Conservation (phyloP, 495 filamentous ascomycete genomes). For the Immersiella caudata region DNA sequence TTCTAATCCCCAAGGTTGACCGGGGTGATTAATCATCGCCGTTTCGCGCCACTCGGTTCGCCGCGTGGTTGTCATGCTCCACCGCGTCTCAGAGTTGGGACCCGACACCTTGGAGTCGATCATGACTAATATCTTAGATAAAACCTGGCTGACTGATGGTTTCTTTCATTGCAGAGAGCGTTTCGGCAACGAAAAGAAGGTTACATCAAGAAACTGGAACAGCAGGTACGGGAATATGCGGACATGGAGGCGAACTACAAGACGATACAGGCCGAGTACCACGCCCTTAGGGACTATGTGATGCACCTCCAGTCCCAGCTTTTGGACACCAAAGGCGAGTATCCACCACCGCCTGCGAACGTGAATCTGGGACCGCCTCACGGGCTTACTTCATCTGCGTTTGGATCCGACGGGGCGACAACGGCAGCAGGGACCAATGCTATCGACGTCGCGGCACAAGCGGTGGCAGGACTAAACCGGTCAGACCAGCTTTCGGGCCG, state of each 20-base stretch:
- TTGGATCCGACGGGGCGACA: background rate
- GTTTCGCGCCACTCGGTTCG: background rate
- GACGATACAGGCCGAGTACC: constrained; percentile 80
- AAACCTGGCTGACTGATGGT: constrained; percentile 26
- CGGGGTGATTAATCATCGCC: background rate
- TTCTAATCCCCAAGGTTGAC: background rate
- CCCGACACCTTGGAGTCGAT: background rate
- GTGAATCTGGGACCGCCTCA: constrained; percentile 42
- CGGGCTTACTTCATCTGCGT: constrained; percentile 1
- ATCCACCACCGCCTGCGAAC: constrained; percentile 73
- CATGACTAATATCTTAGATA: constrained; percentile 32
- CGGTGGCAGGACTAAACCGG: constrained; percentile 38
- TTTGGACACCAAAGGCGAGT: constrained; percentile 78
- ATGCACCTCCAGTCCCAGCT: constrained; percentile 88
- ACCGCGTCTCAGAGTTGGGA: constrained; percentile 1
- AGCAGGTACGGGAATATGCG: constrained; percentile 78
- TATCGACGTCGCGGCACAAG: constrained; percentile 42
- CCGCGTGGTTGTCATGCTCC: constrained; percentile 2
- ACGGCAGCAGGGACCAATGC: constrained; percentile 17
- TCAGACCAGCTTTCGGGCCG: constrained; percentile 26
- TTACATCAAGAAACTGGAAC: constrained; percentile 96
- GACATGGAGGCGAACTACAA: constrained; percentile 72
- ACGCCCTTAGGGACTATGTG: constrained; percentile 86
- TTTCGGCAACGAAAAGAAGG: constrained; percentile 97
- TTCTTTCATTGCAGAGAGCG: constrained; percentile 64